Evolutionary conservation across 1,284 basidiomycete genomes (phyloP).

Genomic region (Leccinum griseonigrum): DNA sequence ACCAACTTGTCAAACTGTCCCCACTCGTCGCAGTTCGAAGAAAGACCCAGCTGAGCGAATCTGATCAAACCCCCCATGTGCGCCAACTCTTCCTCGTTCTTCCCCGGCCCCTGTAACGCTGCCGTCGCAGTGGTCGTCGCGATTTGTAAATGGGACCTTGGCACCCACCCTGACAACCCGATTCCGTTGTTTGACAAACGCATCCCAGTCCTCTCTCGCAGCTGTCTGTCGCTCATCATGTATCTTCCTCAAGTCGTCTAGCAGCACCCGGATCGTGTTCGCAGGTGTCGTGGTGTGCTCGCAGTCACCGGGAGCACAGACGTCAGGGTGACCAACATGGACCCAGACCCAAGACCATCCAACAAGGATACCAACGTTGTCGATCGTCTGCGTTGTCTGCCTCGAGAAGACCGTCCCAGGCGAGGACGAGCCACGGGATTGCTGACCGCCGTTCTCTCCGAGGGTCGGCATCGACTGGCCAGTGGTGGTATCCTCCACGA

Average conservation of each 20-base stretch:
- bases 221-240: conserved; percentile 81
- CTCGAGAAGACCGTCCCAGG: conserved; percentile 43
- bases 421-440: conserved; percentile 44
- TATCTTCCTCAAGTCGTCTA: conserved; percentile 79
- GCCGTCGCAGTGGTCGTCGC: conserved; percentile 34
- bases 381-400: conserved; percentile 30
- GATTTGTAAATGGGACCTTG: conserved; percentile 57
- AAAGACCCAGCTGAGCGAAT: conserved; percentile 79
- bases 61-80: conserved; percentile 82
- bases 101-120: conserved; percentile 62
- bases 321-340: conserved; percentile 40
- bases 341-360: conserved; percentile 21
- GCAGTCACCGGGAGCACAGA: conserved; percentile 55
- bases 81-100: conserved; percentile 65
- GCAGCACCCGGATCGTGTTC: conserved; percentile 71
- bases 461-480: no score
- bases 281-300: conserved; percentile 67
- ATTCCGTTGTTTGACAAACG: no score
- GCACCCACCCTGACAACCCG: no score
- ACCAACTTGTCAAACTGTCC: conserved; percentile 79
- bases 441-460: conserved; percentile 1
- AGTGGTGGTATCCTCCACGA: no score
- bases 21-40: conserved; percentile 45
- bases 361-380: no score
- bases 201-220: conserved; percentile 83